Evolutionary conservation across 169 alveolate species (phyloP).

Genomic region (Plasmodium adleri): DNA sequence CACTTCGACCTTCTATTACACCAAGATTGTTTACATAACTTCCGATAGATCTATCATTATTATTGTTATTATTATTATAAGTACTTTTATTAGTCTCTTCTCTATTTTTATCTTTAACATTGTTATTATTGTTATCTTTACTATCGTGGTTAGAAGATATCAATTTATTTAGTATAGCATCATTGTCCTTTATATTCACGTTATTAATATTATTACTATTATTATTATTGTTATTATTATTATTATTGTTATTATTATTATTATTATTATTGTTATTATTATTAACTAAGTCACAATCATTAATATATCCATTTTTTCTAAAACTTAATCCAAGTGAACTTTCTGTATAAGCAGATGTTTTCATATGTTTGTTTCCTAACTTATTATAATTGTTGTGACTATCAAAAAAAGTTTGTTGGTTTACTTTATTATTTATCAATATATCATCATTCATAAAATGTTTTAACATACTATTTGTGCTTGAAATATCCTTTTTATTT

Average conservation of each 20-base stretch:
- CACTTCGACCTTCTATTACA: slow-evolving; percentile 14
- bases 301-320: not conserved
- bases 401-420: too few relatives aligned
- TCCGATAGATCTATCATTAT: too few relatives aligned
- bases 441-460: slow-evolving; percentile 24
- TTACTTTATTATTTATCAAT: not conserved
- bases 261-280: not conserved
- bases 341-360: slow-evolving; percentile 7
- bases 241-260: not conserved
- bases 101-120: not conserved
- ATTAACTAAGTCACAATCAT: not conserved
- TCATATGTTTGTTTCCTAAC: slow-evolving; percentile 2
- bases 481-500: slow-evolving; percentile 22
- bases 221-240: not conserved
- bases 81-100: too few relatives aligned
- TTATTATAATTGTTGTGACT: not conserved
- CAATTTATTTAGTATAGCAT: slow-evolving; percentile 7
- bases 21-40: slow-evolving; percentile 22
- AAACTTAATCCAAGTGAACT: not conserved
- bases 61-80: too few relatives aligned
- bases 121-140: not conserved
- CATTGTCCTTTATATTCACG: not conserved
- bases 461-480: not conserved
- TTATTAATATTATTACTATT: not conserved
- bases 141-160: not conserved